A percentile compares a stretch with the other conserved stretches of the same genome.
Evolutionary conservation across 306 rosid species (phyloP).

Genomic region (Rosa rugosa): DNA sequence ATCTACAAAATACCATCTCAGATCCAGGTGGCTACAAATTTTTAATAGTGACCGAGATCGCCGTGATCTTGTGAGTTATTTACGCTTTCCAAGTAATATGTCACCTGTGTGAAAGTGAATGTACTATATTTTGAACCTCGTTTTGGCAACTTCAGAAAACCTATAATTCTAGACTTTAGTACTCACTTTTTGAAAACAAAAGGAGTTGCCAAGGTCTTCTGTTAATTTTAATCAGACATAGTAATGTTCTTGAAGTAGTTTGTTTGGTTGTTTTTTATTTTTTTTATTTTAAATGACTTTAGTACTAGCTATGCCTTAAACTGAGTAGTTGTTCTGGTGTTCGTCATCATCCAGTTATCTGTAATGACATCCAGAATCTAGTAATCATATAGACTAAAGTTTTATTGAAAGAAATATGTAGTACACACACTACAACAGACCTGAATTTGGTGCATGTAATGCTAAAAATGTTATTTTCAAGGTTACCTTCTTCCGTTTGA

Average conservation of each 20-base stretch:
- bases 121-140: background rate
- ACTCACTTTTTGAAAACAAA: background rate
- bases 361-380: background rate
- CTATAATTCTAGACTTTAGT: background rate
- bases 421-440: background rate
- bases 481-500: background rate
- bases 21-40: constrained; percentile 88
- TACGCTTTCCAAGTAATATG: background rate
- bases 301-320: background rate
- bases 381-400: background rate
- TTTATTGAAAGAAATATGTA: background rate
- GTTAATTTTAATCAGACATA: background rate
- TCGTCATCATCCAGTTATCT: background rate
- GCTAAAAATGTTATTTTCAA: background rate
- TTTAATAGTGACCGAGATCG: constrained; percentile 90
- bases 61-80: constrained; percentile 78
- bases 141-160: background rate
- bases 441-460: background rate
- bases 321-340: background rate
- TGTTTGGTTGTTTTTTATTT: background rate
- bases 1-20: constrained; percentile 81
- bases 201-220: background rate
- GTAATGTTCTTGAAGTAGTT: background rate
- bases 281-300: background rate
- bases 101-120: background rate